Conservation (phyloP, 495 filamentous ascomycete genomes). For the Hyphodiscus hymeniophilus region DNA sequence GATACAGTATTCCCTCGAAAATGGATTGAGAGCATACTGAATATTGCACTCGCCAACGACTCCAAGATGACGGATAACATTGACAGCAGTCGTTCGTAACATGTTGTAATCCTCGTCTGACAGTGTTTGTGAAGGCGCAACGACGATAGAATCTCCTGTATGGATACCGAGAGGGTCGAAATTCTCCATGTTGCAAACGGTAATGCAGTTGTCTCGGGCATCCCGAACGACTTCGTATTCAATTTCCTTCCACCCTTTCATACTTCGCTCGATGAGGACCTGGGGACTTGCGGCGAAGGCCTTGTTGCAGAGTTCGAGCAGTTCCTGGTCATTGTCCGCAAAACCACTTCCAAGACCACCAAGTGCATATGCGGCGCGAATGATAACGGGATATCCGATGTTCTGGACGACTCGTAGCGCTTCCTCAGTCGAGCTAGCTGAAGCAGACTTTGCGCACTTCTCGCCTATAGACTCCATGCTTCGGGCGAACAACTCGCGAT, state of each 20-base stretch:
- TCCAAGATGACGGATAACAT: conserved; percentile 93
- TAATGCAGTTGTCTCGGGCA: conserved; percentile 96
- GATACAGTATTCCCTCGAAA: conserved; percentile 95
- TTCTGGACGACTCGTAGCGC: conserved; percentile 73
- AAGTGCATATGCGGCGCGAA: conserved; percentile 91
- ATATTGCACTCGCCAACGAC: conserved; percentile 99
- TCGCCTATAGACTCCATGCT: conserved; percentile 98
- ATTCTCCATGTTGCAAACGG: conserved; percentile 99
- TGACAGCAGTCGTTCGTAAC: conserved; percentile 96
- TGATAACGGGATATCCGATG: conserved; percentile 94
- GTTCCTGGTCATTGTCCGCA: conserved; percentile 79
- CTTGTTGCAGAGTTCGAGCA: conserved; percentile 87
- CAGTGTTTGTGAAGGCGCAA: conserved; percentile 92
- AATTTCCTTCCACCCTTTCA: conserved; percentile 99
- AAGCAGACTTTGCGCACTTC: conserved; percentile 95
- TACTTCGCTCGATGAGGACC: conserved; percentile 91
- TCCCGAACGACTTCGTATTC: conserved; percentile 98
- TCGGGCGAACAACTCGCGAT: conserved; percentile 91
- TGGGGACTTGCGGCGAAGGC: conserved; percentile 93
- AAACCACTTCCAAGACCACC: conserved; percentile 95
- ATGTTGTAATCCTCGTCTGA: conserved; percentile 99
- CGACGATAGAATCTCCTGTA: conserved; percentile 97
- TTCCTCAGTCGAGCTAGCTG: conserved; percentile 79
- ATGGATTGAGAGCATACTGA: conserved; percentile 94
- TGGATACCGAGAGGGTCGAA: conserved; percentile 98